A percentile compares a stretch with the other conserved stretches of the same genome.
Evolutionary conservation across 331 rosid species (phyloP).

Genomic region (Acacia concinna): DNA sequence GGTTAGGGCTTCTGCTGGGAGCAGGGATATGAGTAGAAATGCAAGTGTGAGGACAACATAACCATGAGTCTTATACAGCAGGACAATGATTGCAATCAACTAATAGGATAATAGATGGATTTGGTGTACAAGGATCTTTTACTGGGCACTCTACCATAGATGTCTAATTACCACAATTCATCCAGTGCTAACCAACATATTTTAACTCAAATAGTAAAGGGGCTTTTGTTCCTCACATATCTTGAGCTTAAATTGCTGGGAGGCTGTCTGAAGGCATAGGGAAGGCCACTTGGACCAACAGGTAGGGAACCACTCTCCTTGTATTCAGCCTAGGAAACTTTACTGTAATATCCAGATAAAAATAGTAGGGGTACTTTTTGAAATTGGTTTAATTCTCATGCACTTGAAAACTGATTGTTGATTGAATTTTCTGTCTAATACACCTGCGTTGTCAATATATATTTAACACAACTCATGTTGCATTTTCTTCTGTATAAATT

Average conservation of each 20-base stretch:
- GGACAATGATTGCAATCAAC: constrained; percentile 1
- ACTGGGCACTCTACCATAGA: not conserved
- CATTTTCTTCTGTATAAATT: not conserved
- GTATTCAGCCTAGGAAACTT: not conserved
- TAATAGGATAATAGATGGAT: not conserved
- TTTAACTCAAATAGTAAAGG: not conserved
- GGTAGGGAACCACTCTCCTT: not conserved
- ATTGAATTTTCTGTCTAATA: not conserved
- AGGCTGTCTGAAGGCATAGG: not conserved
- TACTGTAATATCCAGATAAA: not conserved
- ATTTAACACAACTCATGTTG: not conserved
- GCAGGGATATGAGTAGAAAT: constrained; percentile 7
- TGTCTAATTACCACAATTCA: not conserved
- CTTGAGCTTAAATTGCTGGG: constrained; percentile 12
- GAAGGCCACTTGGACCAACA: not conserved
- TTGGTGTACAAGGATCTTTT: not conserved
- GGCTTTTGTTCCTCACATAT: not conserved
- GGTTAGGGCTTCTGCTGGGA: not conserved
- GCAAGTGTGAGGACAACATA: not conserved
- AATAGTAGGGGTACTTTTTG: not conserved
- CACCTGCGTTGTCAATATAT: not conserved
- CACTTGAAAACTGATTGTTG: not conserved
- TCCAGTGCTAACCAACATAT: constrained; percentile 10
- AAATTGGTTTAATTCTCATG: constrained; percentile 7
- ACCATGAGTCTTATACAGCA: constrained; percentile 2